phyloP scores from a whole-genome alignment of 208 protist species.

The Angomonas deanei region DNA sequence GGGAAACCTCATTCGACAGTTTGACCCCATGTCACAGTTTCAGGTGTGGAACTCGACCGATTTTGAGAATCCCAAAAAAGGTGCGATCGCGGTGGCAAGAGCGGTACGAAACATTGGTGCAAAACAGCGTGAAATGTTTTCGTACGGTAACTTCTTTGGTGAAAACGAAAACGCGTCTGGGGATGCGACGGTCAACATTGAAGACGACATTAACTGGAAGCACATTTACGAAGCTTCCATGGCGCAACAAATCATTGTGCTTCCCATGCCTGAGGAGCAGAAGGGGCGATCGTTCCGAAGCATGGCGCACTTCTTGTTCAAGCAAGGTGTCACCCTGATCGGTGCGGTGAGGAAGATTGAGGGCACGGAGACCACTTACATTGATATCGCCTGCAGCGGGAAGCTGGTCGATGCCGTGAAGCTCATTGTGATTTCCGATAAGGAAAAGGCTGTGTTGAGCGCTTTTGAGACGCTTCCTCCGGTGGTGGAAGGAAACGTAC shows the following conservation, averaged over 20 bases:
- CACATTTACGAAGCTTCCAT: constrained; percentile 33
- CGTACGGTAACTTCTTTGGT: constrained; percentile 15
- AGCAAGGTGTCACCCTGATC: constrained; percentile 19
- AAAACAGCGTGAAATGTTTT: constrained; percentile 30
- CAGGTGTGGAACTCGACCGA: constrained; percentile 23
- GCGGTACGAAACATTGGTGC: constrained; percentile 20
- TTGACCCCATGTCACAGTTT: constrained; percentile 25
- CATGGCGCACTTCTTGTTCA: constrained; percentile 22
- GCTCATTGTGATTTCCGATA: constrained; percentile 32
- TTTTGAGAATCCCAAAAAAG: constrained; percentile 24
- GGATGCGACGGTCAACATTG: constrained; percentile 5
- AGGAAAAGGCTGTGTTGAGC: constrained; percentile 6
- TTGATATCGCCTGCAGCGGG: constrained; percentile 23
- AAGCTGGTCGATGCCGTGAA: constrained; percentile 18
- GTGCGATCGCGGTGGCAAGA: constrained; percentile 16
- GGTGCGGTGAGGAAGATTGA: constrained; percentile 16
- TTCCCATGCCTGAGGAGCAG: constrained; percentile 13
- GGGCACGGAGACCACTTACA: neutral
- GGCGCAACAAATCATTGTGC: constrained; percentile 28
- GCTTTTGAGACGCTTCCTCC: constrained; percentile 13
- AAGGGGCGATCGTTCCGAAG: constrained; percentile 24
- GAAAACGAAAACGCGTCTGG: neutral
- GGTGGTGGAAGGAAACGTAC: neutral
- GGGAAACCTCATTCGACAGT: constrained; percentile 28
- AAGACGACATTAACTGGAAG: constrained; percentile 23